Evolutionary conservation across 345 rosid genomes (phyloP), one percentile per base, ranked within the genome.

Genomic region (Arabis alpina): DNA sequence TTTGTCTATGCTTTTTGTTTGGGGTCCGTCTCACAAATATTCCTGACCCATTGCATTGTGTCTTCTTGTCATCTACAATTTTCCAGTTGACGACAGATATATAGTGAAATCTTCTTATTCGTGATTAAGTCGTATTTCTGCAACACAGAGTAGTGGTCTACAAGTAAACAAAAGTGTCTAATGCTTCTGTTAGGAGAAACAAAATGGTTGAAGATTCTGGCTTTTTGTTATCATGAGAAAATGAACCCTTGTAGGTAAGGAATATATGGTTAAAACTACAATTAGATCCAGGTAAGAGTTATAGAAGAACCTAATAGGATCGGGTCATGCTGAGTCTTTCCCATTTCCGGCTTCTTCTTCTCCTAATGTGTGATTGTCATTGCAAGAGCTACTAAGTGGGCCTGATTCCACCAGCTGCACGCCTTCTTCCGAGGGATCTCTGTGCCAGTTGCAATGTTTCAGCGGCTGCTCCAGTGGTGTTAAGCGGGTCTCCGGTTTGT

Each of bases 401-500:
- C 88, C 96, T 44, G 86, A 72, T 74, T 71, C 71, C 37, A 70
- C 19, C n/a, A 54, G 71, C 69, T 61, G 82, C 83, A 75, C 79
- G 76, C 79, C 82, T 86, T 74, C 82, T 86, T 64, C 88, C 69
- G 11, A 87, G 68, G 19, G 95, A 80, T 72, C 86, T 88, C 42
- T 88, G 65, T 30, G 89, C 91, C 81, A 77, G 66, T 62, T 85
- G 84, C 82, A 90, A 78, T 14, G 93, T 85, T 75, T 88, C 95
- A 10, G 92, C 16, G 84, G 77, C 66, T 84, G 92, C 44, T 84
- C 86, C 1, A 67, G 79, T 25, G 54, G 70, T 79, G 77, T 88
- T 83, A 36, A 84, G 84, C 16, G 97, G 98, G 42, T 93, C 97
- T 58, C 82, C 80, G 34, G 80, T 79, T 71, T 89, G 61, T 93